Percentiles rank a stretch among this genome's conserved stretches.
phyloP scores from a whole-genome alignment of 2,329 filamentous ascomycete species.

The Colletotrichum tanaceti region DNA sequence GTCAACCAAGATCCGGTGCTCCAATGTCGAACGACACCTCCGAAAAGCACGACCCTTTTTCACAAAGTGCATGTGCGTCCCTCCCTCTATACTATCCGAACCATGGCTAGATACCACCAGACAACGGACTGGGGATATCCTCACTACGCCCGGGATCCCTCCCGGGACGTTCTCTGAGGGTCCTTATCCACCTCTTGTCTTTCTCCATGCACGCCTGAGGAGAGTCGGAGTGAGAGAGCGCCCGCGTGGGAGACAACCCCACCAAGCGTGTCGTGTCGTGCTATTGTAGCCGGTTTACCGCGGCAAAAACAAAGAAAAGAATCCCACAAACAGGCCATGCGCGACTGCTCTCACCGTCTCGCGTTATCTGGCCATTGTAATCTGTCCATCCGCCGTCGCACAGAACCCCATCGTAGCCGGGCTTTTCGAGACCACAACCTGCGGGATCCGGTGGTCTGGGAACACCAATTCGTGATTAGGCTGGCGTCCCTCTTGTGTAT shows the following conservation, averaged over 20 bases:
- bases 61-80: conserved; percentile 7
- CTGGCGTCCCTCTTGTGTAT: conserved; percentile 35
- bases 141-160: conserved; percentile 25
- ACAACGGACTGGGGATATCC: conserved; percentile 19
- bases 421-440: conserved; percentile 24
- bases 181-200: background rate
- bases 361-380: background rate
- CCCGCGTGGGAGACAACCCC: background rate
- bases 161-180: conserved; percentile 11
- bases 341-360: conserved; percentile 15
- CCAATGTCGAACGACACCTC: conserved; percentile 1
- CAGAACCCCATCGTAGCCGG: conserved; percentile 7
- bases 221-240: background rate
- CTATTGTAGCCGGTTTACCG: conserved; percentile 11
- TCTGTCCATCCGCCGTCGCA: conserved; percentile 1
- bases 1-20: conserved; percentile 24
- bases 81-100: too few species aligned
- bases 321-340: conserved; percentile 8
- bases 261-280: conserved; percentile 2
- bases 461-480: conserved; percentile 36
- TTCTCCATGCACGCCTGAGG: conserved; percentile 4
- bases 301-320: background rate
- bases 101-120: background rate
- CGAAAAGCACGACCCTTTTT: conserved; percentile 11
- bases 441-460: conserved; percentile 39